Evolutionary conservation across 1,139 yeast genomes (phyloP).

Genomic region (Suhomyces terraborum): DNA sequence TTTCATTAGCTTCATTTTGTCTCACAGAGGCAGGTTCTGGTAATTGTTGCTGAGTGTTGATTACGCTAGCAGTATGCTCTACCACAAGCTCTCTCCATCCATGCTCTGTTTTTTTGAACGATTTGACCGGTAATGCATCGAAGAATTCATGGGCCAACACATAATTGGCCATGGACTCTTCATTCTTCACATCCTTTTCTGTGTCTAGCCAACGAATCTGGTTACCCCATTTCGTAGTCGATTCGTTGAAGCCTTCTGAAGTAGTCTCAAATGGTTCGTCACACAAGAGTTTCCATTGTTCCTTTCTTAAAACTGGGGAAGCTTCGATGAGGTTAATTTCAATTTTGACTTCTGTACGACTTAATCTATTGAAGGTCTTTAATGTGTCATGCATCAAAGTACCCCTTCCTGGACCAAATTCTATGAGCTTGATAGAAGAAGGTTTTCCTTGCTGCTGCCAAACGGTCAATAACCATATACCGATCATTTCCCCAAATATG

Average conservation of each 20-base stretch:
- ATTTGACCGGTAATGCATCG: constrained; percentile 81
- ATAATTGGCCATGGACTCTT: constrained; percentile 52
- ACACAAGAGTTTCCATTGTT: constrained; percentile 58
- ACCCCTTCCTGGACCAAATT: constrained; percentile 87
- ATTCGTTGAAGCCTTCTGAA: constrained; percentile 35
- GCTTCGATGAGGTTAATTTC: constrained; percentile 71
- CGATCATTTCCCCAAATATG: constrained; percentile 85
- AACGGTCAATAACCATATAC: constrained; percentile 65
- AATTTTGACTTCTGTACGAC: constrained; percentile 30
- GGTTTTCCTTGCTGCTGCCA: constrained; percentile 66
- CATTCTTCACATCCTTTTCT: constrained; percentile 53
- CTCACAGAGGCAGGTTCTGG: constrained; percentile 18
- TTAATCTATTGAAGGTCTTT: constrained; percentile 46
- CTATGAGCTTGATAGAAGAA: constrained; percentile 56
- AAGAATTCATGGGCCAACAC: constrained; percentile 84
- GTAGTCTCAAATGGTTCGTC: constrained; percentile 23
- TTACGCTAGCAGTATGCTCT: constrained; percentile 48
- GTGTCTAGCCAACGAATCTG: constrained; percentile 69
- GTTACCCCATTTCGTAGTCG: constrained; percentile 57
- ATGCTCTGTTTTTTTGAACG: constrained; percentile 58
- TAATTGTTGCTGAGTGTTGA: constrained; percentile 40
- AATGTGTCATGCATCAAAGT: constrained; percentile 72
- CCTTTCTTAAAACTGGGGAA: constrained; percentile 60
- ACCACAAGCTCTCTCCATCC: constrained; percentile 84
- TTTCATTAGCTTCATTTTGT: not conserved